These are phyloP conservation scores for Cucurbita argyrosperma DNA, from an alignment of 306 rosid genomes.

Conservation along the genomic window DNA sequence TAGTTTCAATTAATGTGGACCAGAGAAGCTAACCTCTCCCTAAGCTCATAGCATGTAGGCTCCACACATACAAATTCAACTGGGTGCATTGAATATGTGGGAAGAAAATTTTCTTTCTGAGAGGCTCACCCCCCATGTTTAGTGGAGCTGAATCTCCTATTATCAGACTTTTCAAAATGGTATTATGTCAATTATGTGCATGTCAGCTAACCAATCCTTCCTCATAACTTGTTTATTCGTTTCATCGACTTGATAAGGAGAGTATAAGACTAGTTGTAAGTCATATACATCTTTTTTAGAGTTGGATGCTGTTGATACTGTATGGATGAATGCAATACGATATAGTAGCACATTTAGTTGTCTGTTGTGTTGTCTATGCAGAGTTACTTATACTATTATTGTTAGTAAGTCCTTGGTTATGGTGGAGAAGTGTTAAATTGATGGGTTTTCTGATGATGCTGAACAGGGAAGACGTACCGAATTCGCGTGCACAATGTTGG, in stretches of 20 bases:
- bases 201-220: neutral
- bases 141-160: neutral
- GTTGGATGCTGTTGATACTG: neutral
- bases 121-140: neutral
- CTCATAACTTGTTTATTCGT: neutral
- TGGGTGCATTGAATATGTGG: neutral
- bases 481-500: conserved; percentile 89
- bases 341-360: neutral
- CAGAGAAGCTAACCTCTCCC: neutral
- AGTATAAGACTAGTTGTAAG: neutral
- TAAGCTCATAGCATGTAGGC: neutral
- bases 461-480: conserved; percentile 78
- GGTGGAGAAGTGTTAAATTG: neutral
- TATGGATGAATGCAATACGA: neutral
- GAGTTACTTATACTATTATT: neutral
- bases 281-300: neutral
- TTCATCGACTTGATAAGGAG: neutral
- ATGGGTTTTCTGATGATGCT: conserved; percentile 5
- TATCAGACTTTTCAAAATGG: neutral
- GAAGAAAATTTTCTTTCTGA: neutral
- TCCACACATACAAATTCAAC: neutral
- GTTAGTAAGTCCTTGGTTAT: neutral
- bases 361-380: neutral
- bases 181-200: neutral
- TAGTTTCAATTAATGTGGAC: neutral